Conservation (phyloP, 2,329 filamentous ascomycete genomes). For the Colletotrichum siamense region DNA sequence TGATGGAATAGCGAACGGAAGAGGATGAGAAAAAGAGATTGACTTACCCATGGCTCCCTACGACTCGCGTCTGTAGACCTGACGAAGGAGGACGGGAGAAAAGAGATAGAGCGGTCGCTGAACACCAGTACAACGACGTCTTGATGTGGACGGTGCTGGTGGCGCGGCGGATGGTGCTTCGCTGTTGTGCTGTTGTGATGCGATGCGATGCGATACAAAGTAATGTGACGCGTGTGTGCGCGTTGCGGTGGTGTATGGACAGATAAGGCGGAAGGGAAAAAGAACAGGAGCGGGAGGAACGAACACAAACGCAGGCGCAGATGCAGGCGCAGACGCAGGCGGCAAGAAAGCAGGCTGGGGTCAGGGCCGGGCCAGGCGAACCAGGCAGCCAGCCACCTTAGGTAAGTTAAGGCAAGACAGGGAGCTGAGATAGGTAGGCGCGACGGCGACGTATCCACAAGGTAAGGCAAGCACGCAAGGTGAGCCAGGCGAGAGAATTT, state of each 20-base stretch:
- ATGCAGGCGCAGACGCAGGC: background rate
- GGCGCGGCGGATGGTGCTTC: background rate
- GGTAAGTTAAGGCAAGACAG: background rate
- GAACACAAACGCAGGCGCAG: background rate
- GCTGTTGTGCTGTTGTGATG: background rate
- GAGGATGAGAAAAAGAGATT: background rate
- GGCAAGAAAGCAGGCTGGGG: background rate
- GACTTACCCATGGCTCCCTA: constrained; percentile 3
- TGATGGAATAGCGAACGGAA: background rate
- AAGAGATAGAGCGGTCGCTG: background rate
- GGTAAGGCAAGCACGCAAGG: background rate
- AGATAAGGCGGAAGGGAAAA: background rate
- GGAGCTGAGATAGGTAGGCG: background rate
- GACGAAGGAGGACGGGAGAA: background rate
- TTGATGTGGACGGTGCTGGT: background rate
- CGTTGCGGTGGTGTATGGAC: constrained; percentile 3
- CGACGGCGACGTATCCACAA: background rate
- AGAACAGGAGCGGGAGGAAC: background rate
- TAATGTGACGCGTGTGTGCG: constrained; percentile 12
- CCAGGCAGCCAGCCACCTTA: background rate
- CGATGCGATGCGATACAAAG: constrained; percentile 1
- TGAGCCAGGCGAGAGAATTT: background rate
- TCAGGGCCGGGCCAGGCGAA: background rate
- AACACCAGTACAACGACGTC: background rate
- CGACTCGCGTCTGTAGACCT: background rate